A percentile compares a stretch with the other conserved stretches of the same genome.
phyloP scores from a whole-genome alignment of 2,329 filamentous ascomycete species.

The Berkeleyomyces basicola region DNA sequence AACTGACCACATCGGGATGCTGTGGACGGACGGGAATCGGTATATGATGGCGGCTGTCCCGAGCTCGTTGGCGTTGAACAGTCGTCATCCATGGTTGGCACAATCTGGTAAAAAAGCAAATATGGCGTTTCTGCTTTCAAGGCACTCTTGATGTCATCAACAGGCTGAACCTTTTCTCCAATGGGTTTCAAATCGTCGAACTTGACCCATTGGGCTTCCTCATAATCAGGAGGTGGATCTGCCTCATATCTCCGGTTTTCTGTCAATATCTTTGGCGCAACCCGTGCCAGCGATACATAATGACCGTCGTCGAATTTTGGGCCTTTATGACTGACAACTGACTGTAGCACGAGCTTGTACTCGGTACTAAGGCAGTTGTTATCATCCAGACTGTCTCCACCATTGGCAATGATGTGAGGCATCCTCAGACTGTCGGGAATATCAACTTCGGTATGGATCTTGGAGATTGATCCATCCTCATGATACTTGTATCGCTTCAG shows the following conservation, averaged over 20 bases:
- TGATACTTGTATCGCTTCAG: conserved; percentile 57
- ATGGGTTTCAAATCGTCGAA: conserved; percentile 67
- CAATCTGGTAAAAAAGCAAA: conserved; percentile 85
- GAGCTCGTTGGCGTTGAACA: conserved; percentile 31
- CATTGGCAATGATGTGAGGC: conserved; percentile 63
- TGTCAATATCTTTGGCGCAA: conserved; percentile 45
- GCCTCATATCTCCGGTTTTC: conserved; percentile 39
- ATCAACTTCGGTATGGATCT: conserved; percentile 59
- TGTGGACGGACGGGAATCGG: conserved; percentile 28
- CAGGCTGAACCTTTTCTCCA: conserved; percentile 50
- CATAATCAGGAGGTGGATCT: conserved; percentile 47
- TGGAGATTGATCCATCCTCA: conserved; percentile 6
- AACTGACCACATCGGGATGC: neutral
- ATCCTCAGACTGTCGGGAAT: conserved; percentile 69
- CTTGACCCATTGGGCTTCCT: conserved; percentile 67
- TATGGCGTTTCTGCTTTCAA: conserved; percentile 83
- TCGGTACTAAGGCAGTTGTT: conserved; percentile 58
- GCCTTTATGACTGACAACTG: conserved; percentile 82
- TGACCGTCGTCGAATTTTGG: conserved; percentile 51
- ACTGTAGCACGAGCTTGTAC: conserved; percentile 84
- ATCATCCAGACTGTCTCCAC: conserved; percentile 21
- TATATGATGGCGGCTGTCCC: conserved; percentile 41
- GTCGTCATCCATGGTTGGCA: conserved; percentile 61
- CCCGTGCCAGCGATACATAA: conserved; percentile 73
- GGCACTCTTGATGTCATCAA: conserved; percentile 62